Conservation (phyloP, 2,329 filamentous ascomycete genomes). For the Achaetomium macrosporum region DNA sequence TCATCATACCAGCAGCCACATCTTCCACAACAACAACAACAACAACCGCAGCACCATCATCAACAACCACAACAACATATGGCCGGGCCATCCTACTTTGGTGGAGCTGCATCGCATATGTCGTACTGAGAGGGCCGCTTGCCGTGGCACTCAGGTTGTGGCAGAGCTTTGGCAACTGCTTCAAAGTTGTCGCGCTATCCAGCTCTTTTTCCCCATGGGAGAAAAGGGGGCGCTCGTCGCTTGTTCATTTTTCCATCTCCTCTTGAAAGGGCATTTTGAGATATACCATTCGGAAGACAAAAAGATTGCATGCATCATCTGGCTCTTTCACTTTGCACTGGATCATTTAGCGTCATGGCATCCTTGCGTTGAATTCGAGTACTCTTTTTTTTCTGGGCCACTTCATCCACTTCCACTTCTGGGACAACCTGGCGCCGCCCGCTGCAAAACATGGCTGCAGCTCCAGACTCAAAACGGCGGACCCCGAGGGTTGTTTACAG, state of each 20-base stretch:
- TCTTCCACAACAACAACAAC: conserved; percentile 31
- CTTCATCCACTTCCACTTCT: conserved; percentile 1
- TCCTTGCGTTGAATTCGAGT: conserved; percentile 39
- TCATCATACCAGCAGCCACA: conserved; percentile 28
- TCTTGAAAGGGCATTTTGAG: conserved; percentile 23
- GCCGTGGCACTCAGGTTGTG: conserved; percentile 1
- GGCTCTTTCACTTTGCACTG: conserved; percentile 32
- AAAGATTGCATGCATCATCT: conserved; percentile 42
- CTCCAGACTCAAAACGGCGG: conserved; percentile 6
- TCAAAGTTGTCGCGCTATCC: conserved; percentile 1
- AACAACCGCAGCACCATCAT: conserved; percentile 30
- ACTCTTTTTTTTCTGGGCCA: conserved; percentile 22
- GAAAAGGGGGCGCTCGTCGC: conserved; percentile 3
- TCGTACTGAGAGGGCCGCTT: conserved; percentile 15
- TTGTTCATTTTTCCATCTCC: conserved; percentile 20
- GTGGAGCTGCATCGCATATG: conserved; percentile 31
- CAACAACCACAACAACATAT: conserved; percentile 38
- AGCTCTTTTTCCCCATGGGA: not conserved
- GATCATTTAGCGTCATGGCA: conserved; percentile 40
- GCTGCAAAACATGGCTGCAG: conserved; percentile 10
- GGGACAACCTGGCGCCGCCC: conserved; percentile 13
- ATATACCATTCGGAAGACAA: conserved; percentile 38
- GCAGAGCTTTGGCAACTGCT: conserved; percentile 5
- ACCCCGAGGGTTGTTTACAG: conserved; percentile 11
- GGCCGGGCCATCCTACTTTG: conserved; percentile 42